phyloP scores from a whole-genome alignment of 495 filamentous ascomycete species.

The Aspergillus cavernicola region DNA sequence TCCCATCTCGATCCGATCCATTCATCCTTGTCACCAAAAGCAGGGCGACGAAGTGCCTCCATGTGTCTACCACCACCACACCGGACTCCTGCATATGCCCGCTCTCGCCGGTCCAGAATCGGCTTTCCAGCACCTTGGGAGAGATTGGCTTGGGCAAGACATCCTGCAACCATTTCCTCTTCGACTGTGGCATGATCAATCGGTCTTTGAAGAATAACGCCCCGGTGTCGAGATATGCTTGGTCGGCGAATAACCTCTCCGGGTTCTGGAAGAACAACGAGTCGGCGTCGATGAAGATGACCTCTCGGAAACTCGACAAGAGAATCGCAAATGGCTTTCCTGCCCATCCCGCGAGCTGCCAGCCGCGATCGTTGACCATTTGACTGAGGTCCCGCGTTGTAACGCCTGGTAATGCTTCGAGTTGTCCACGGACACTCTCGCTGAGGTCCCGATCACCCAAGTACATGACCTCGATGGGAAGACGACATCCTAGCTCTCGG shows the following conservation, averaged over 20 bases:
- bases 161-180: conserved; percentile 19
- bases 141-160: conserved; percentile 21
- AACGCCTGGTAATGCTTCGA: conserved; percentile 18
- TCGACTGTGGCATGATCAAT: conserved; percentile 21
- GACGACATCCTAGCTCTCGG: conserved; percentile 27
- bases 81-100: conserved; percentile 31
- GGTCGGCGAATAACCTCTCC: conserved; percentile 33
- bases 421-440: conserved; percentile 14
- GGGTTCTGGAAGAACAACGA: conserved; percentile 40
- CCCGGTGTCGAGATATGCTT: conserved; percentile 26
- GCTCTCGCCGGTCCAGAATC: conserved; percentile 24
- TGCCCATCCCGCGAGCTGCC: conserved; percentile 24
- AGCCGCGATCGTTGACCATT: conserved; percentile 22
- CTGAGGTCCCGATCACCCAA: conserved; percentile 31
- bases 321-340: conserved; percentile 46
- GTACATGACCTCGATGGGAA: conserved; percentile 39
- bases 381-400: conserved; percentile 20
- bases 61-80: conserved; percentile 28
- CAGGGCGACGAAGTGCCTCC: conserved; percentile 24
- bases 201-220: conserved; percentile 41
- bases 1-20: conserved; percentile 25
- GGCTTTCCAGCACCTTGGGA: conserved; percentile 10
- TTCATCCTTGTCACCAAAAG: conserved; percentile 28
- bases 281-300: conserved; percentile 51
- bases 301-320: conserved; percentile 44